A percentile compares a stretch with the other conserved stretches of the same genome.
phyloP scores from a whole-genome alignment of 2,329 filamentous ascomycete genomes.

The Ceratocystis variospora region DNA sequence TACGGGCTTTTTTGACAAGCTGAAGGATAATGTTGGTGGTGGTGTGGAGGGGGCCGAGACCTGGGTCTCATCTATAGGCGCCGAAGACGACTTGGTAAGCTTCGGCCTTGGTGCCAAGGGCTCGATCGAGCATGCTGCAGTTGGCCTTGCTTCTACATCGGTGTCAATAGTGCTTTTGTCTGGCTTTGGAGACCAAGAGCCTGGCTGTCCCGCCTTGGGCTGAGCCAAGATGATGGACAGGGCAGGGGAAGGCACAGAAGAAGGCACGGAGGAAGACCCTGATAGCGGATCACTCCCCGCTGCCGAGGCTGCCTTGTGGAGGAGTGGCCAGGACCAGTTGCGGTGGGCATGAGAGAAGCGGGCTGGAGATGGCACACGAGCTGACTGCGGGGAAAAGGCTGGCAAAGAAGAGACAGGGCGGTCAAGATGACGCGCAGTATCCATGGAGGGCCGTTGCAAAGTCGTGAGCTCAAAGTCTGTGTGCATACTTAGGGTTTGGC shows the following conservation, averaged over 20 bases:
- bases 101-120: not conserved
- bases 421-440: conserved; percentile 1
- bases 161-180: not conserved
- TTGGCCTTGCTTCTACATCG: not conserved
- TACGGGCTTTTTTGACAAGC: not conserved
- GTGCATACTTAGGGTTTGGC: conserved; percentile 2
- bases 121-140: not conserved
- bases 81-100: not conserved
- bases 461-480: not conserved
- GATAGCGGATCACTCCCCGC: not conserved
- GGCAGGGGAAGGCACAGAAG: not conserved
- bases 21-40: not conserved
- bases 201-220: not conserved
- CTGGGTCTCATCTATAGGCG: not conserved
- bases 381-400: not conserved
- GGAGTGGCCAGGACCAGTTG: conserved; percentile 5
- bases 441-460: not conserved
- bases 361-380: not conserved
- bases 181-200: not conserved
- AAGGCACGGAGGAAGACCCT: not conserved
- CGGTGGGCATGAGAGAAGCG: not conserved
- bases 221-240: not conserved
- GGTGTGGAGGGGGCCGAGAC: not conserved
- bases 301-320: not conserved
- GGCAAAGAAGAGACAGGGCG: not conserved